phyloP scores from a whole-genome alignment of 73 alveolate species.

The Uronychia binucleata region DNA sequence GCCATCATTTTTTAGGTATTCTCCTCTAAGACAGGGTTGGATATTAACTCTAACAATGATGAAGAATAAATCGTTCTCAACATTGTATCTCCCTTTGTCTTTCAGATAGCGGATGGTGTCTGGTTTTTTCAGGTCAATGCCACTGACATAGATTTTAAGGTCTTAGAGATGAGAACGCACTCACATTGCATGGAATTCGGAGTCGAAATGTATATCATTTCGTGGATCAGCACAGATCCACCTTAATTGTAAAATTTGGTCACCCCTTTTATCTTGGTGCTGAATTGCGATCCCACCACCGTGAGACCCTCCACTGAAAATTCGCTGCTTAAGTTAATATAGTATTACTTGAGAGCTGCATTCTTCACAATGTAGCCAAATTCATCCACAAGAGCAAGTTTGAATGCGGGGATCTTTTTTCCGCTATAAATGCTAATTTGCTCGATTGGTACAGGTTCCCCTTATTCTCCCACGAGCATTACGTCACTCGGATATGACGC shows the following conservation, averaged over 20 bases:
- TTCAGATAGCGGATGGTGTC: not conserved
- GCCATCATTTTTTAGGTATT: not conserved
- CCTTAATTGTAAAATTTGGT: not conserved
- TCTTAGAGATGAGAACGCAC: not conserved
- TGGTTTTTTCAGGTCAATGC: not conserved
- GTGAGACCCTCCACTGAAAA: not conserved
- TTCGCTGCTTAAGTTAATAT: not conserved
- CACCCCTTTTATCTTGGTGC: not conserved
- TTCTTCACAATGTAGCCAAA: not conserved
- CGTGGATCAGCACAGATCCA: not conserved
- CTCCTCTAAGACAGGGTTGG: not conserved
- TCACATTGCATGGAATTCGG: not conserved
- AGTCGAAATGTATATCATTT: not conserved
- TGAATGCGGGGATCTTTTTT: not conserved
- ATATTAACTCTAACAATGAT: no score
- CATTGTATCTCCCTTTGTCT: no score
- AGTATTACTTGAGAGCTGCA: not conserved
- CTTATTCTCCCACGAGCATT: not conserved
- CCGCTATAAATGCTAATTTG: not conserved
- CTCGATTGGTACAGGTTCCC: not conserved
- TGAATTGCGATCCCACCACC: not conserved
- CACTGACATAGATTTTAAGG: not conserved
- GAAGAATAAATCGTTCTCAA: no score
- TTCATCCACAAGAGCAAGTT: not conserved
- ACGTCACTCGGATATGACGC: not conserved